A percentile compares a stretch with the other conserved stretches of the same genome.
Evolutionary conservation across 164 flowering plant genomes (phyloP).

Genomic region (Chloranthus sessilifolius): DNA sequence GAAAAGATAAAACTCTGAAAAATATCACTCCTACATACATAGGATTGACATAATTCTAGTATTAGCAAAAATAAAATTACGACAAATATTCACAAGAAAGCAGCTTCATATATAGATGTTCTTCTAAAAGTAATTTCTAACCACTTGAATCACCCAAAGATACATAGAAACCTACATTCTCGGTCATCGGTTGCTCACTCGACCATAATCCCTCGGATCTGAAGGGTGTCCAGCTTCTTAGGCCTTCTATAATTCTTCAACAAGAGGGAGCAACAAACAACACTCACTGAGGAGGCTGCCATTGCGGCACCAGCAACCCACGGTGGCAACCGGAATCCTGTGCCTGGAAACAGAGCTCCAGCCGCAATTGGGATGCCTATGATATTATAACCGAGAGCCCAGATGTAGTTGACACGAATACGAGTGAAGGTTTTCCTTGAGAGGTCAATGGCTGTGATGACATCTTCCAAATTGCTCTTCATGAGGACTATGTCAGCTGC

Average conservation of each 20-base stretch:
- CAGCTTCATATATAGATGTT: too few species aligned
- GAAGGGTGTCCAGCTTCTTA: constrained; percentile 38
- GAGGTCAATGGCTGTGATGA: constrained; percentile 71
- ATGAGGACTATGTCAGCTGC: constrained; percentile 85
- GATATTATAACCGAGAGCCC: constrained; percentile 74
- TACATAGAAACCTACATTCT: too few species aligned
- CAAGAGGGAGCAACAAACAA: constrained; percentile 61
- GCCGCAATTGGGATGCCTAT: constrained; percentile 73
- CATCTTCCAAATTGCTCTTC: constrained; percentile 81
- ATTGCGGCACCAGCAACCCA: constrained; percentile 88
- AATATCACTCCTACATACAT: too few species aligned
- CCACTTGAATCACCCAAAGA: too few species aligned
- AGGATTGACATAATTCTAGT: too few species aligned
- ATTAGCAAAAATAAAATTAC: too few species aligned
- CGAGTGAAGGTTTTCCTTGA: constrained; percentile 61
- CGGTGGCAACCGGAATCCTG: constrained; percentile 61
- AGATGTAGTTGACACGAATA: constrained; percentile 61
- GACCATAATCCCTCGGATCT: constrained; percentile 34
- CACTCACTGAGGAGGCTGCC: constrained; percentile 86
- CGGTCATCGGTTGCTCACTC: too few species aligned
- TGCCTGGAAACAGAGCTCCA: constrained; percentile 58
- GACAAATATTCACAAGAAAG: too few species aligned
- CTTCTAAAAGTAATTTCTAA: too few species aligned
- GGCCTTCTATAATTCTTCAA: constrained; percentile 58
- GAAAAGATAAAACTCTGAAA: too few species aligned